phyloP scores from a whole-genome alignment of 2,329 filamentous ascomycete species.

The Penicillium sumatraense region DNA sequence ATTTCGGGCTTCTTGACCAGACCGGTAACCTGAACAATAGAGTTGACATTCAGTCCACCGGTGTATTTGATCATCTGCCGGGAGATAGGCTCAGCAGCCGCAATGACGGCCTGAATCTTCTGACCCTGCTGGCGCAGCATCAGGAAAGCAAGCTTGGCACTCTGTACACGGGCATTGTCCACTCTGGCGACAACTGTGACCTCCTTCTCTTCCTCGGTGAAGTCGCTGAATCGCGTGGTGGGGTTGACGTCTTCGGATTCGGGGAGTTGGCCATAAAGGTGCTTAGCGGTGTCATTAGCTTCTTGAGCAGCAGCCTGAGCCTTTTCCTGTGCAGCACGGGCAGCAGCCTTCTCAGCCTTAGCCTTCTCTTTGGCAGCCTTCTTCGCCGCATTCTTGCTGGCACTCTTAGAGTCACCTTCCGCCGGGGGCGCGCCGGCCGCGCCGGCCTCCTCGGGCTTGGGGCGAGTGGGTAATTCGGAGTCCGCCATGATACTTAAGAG shows the following conservation, averaged over 20 bases:
- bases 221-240: constrained; percentile 61
- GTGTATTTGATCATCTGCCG: constrained; percentile 97
- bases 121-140: constrained; percentile 79
- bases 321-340: constrained; percentile 74
- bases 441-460: constrained; percentile 43
- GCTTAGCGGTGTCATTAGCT: constrained; percentile 64
- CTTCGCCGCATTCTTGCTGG: constrained; percentile 79
- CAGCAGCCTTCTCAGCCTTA: constrained; percentile 77
- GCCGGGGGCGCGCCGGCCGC: constrained; percentile 34
- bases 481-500: constrained; percentile 39
- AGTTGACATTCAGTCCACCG: constrained; percentile 74
- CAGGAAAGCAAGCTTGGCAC: constrained; percentile 88
- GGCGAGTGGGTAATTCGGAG: constrained; percentile 44
- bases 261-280: constrained; percentile 77
- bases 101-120: constrained; percentile 80
- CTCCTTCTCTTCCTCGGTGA: constrained; percentile 68
- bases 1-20: constrained; percentile 80
- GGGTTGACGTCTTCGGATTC: constrained; percentile 63
- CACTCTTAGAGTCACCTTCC: constrained; percentile 42
- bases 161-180: constrained; percentile 85
- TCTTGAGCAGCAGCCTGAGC: constrained; percentile 68
- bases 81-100: constrained; percentile 67
- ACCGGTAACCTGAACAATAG: constrained; percentile 80
- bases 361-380: constrained; percentile 90
- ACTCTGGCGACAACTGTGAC: constrained; percentile 80